A percentile compares a stretch with the other conserved stretches of the same genome.
phyloP scores from a whole-genome alignment of 345 rosid genomes.

The Garcia nutans region DNA sequence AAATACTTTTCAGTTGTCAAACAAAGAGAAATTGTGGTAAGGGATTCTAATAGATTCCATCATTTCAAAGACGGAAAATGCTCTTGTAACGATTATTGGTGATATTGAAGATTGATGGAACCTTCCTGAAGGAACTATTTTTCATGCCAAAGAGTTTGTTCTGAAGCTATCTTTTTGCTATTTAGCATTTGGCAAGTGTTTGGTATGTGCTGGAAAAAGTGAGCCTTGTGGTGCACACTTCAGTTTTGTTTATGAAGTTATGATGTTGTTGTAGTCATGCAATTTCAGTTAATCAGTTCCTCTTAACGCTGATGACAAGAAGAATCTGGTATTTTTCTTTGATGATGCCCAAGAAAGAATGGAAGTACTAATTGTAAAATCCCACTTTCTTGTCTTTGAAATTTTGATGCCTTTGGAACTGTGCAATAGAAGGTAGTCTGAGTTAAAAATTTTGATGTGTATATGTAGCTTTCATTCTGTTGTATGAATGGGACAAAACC shows the following conservation, averaged over 20 bases:
- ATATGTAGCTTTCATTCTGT: not conserved
- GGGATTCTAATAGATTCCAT: constrained; percentile 70
- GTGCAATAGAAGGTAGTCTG: not conserved
- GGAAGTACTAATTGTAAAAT: constrained; percentile 4
- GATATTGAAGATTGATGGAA: constrained; percentile 1
- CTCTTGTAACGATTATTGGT: constrained; percentile 82
- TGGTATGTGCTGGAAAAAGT: constrained; percentile 59
- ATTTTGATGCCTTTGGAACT: not conserved
- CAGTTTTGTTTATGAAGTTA: not conserved
- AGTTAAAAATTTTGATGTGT: not conserved
- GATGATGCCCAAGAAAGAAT: not conserved
- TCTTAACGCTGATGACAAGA: not conserved
- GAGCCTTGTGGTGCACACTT: constrained; percentile 1
- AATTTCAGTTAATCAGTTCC: not conserved
- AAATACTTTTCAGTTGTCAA: constrained; percentile 52
- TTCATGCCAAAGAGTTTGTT: constrained; percentile 25
- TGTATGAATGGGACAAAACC: not conserved
- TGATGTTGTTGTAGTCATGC: not conserved
- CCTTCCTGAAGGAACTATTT: too few relatives aligned
- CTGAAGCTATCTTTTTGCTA: constrained; percentile 34
- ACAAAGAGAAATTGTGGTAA: constrained; percentile 60
- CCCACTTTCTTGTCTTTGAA: not conserved
- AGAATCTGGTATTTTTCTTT: constrained; percentile 8
- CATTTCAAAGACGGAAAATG: constrained; percentile 71
- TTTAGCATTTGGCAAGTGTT: constrained; percentile 84